Evolutionary conservation across 2,329 filamentous ascomycete species (phyloP).

Genomic region (Colletotrichum plurivorum): DNA sequence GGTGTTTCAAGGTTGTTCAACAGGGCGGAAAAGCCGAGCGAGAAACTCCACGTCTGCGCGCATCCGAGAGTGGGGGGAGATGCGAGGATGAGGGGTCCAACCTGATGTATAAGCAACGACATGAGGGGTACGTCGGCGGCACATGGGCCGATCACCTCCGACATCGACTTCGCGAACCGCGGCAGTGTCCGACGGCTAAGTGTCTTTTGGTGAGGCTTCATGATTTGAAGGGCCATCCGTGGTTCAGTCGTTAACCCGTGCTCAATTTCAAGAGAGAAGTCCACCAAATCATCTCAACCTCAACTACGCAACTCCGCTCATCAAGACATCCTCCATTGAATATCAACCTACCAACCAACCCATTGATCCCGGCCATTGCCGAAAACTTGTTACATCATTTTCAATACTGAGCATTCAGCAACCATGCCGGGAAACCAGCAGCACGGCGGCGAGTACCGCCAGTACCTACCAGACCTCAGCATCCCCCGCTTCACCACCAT

Average conservation of each 20-base stretch:
- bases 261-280: background rate
- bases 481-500: conserved; percentile 74
- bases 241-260: background rate
- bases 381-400: background rate
- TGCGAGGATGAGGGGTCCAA: too few relatives aligned
- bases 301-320: background rate
- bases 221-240: background rate
- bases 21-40: too few relatives aligned
- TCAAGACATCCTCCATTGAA: background rate
- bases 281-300: background rate
- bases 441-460: conserved; percentile 61
- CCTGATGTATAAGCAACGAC: too few relatives aligned
- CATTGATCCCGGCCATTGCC: background rate
- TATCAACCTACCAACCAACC: background rate
- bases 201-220: background rate
- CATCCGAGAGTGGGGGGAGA: too few relatives aligned
- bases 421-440: conserved; percentile 9
- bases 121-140: conserved; percentile 34
- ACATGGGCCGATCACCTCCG: conserved; percentile 29
- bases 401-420: background rate
- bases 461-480: conserved; percentile 73
- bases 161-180: background rate
- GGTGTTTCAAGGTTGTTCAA: too few relatives aligned
- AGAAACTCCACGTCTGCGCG: too few relatives aligned
- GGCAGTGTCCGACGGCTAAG: conserved; percentile 12